Conservation (phyloP, 179 eudicot species). For the Patellifolia procumbens region DNA sequence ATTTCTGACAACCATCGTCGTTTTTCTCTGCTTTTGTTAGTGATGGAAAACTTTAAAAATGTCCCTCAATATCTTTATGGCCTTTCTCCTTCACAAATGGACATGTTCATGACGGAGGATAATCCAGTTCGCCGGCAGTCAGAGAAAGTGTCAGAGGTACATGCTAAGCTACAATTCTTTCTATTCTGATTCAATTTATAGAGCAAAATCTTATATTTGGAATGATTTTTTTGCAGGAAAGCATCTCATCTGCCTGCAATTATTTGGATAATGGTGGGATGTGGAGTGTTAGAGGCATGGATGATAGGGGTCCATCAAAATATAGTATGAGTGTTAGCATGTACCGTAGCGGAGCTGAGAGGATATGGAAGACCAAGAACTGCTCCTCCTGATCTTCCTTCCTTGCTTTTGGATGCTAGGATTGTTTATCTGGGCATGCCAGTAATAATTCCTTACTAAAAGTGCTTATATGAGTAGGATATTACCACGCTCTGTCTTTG, state of each 20-base stretch:
- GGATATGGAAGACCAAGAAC: conserved; percentile 73
- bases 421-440: conserved; percentile 88
- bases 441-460: conserved; percentile 39
- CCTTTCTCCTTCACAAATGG: conserved; percentile 76
- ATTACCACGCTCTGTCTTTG: conserved; percentile 5
- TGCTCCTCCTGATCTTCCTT: conserved; percentile 89
- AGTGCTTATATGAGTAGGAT: neutral
- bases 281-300: conserved; percentile 56
- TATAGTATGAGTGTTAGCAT: conserved; percentile 77
- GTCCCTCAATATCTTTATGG: conserved; percentile 76
- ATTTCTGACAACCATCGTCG: neutral
- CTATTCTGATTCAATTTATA: conserved; percentile 1
- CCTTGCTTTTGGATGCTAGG: conserved; percentile 73
- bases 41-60: conserved; percentile 73
- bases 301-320: conserved; percentile 59
- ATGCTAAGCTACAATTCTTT: neutral
- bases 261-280: conserved; percentile 70
- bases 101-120: conserved; percentile 86
- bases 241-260: conserved; percentile 60
- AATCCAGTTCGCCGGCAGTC: conserved; percentile 65
- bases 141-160: conserved; percentile 76
- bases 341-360: conserved; percentile 65
- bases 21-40: conserved; percentile 38
- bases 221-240: conserved; percentile 52
- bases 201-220: conserved; percentile 15